Evolutionary conservation across 805 yeast genomes (phyloP).

Genomic region (Candida koratica): DNA sequence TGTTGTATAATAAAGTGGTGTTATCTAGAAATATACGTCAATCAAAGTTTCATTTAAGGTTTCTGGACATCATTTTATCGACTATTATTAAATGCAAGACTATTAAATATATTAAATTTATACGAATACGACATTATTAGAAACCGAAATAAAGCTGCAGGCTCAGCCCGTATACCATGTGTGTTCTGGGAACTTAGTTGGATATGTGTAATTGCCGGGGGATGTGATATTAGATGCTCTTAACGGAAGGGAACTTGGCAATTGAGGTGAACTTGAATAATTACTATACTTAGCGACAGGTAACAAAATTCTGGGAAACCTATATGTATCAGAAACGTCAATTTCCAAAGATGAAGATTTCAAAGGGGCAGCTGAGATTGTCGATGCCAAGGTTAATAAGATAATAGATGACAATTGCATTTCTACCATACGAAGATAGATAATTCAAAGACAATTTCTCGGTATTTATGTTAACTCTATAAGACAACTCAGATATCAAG

Average conservation of each 20-base stretch:
- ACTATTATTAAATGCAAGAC: no score
- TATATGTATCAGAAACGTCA: constrained; percentile 3
- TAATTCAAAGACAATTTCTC: not conserved
- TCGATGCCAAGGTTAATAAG: constrained; percentile 4
- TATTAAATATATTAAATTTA: no score
- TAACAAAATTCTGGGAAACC: constrained; percentile 9
- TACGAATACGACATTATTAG: no score
- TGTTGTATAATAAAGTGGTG: no score
- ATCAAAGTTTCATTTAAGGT: no score
- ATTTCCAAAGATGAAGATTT: constrained; percentile 5
- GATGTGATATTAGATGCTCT: no score
- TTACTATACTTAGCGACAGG: constrained; percentile 2
- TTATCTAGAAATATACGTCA: no score
- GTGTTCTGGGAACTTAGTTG: no score
- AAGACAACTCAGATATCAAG: no score
- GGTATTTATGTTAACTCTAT: constrained; percentile 5
- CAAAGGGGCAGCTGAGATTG: constrained; percentile 12
- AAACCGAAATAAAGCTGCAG: no score
- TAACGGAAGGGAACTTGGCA: not conserved
- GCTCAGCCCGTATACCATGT: no score
- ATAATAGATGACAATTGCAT: constrained; percentile 5
- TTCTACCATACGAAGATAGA: not conserved
- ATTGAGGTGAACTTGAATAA: constrained; percentile 2
- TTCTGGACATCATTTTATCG: no score
- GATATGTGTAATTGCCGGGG: not conserved